Conservation (phyloP, 1,139 yeast genomes). For the Lodderomyces theae region DNA sequence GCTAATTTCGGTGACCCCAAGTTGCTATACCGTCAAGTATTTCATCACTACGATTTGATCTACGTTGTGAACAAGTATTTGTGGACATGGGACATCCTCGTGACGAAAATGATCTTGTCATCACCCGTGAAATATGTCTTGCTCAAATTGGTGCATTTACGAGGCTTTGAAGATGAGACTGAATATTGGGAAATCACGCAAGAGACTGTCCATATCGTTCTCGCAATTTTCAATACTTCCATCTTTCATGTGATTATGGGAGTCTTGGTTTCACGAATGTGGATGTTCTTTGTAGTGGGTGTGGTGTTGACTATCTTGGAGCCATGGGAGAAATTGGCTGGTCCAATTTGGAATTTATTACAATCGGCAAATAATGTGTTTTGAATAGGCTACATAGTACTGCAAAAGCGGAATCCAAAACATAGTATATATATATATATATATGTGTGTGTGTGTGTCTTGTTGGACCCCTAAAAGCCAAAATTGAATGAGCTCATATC, state of each 20-base stretch:
- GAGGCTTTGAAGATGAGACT: background rate
- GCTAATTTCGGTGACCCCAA: conserved; percentile 12
- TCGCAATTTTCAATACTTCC: conserved; percentile 19
- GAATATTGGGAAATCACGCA: conserved; percentile 10
- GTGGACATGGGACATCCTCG: conserved; percentile 15
- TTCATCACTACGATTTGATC: conserved; percentile 17
- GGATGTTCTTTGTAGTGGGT: conserved; percentile 20
- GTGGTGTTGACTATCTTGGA: conserved; percentile 13
- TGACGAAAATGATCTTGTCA: background rate
- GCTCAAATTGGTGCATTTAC: background rate
- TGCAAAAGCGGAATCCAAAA: background rate
- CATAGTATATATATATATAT: too few species aligned
- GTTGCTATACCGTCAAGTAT: conserved; percentile 13
- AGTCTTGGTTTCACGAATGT: conserved; percentile 19
- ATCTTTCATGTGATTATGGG: conserved; percentile 18
- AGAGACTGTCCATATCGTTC: conserved; percentile 16
- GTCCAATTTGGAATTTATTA: conserved; percentile 12
- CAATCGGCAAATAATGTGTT: conserved; percentile 11
- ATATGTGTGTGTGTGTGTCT: background rate
- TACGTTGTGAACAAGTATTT: conserved; percentile 19
- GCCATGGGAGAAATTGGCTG: conserved; percentile 16
- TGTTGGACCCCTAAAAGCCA: conserved; percentile 44
- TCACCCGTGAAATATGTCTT: background rate
- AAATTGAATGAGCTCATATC: conserved; percentile 78
- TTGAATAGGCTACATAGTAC: background rate